A percentile compares a stretch with the other conserved stretches of the same genome.
Conservation (phyloP, 108 stramenopile genomes). For the Conticribra weissflogii region DNA sequence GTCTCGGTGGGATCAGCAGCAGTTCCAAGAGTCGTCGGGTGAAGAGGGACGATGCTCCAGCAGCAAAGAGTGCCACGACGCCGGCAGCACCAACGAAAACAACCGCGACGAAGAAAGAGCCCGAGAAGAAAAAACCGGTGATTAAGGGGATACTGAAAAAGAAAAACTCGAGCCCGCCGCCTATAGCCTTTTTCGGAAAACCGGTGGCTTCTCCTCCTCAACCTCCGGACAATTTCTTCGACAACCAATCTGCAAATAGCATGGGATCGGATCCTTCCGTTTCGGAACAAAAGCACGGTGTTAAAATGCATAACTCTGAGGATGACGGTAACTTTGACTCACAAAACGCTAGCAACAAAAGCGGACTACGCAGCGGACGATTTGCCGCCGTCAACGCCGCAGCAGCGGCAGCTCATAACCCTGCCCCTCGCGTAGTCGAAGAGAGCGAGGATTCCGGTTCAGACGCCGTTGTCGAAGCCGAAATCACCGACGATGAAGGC, state of each 20-base stretch:
- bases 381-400: constrained; percentile 24
- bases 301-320: neutral
- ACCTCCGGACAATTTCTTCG: neutral
- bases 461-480: neutral
- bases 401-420: neutral
- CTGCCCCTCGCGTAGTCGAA: neutral
- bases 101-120: constrained; percentile 1
- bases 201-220: constrained; percentile 2
- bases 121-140: constrained; percentile 5
- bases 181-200: constrained; percentile 34
- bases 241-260: too few species aligned
- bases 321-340: neutral
- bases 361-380: constrained; percentile 32
- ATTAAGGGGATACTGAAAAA: constrained; percentile 28
- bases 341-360: constrained; percentile 15
- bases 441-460: constrained; percentile 8
- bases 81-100: neutral
- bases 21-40: neutral
- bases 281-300: constrained; percentile 19
- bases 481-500: neutral
- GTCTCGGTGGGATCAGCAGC: too few species aligned
- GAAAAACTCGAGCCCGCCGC: constrained; percentile 14
- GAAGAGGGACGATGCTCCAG: neutral
- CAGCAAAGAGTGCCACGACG: neutral
- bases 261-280: constrained; percentile 39